Evolutionary conservation across 2,329 filamentous ascomycete species (phyloP), one percentile per base, ranked within the genome.

Genomic region (Trichocomaceae sp.): DNA sequence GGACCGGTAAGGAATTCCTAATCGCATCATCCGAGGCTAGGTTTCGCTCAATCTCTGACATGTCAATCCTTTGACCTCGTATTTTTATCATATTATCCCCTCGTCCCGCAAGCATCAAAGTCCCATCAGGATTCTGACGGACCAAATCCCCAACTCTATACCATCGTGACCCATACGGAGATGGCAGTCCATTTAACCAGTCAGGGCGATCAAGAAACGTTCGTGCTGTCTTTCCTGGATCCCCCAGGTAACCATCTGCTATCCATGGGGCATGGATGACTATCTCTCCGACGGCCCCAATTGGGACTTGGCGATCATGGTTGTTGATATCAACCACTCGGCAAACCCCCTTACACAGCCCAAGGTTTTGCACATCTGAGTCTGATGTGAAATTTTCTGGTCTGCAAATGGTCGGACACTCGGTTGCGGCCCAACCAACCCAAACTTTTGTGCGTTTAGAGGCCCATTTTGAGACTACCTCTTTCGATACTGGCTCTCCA

Each of bases 261-360:
- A 72, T 55, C n/a, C 68, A 59, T 39, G 63, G 54, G 0, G 71
- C 69, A 56, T 78, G 75, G 0, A 78, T 64, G 68, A 70, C 72
- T 4, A 69, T 62, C 50, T 69, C 66, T 5, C 67, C 67, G 44
- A 64, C 58, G 52, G 67, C 70, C 6, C 72, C 73, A 6, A 77
- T 72, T 0, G 75, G 74, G 0, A 70, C 65, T 19, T 77, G 57
- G 1, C 79, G 68, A 44, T 74, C 72, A 20, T 15, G 47, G 0
- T 76, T 59, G 77, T 74, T 10, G 79, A 64, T 3, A 77, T 63
- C 37, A 79, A 50, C 60, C 79, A 77, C 2, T 77, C 77, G 33
- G 47, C 20, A 9, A 67, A 69, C 6, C 77, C 77, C 4, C 77
- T 64, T 0, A 75, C 70, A 3, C 51, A 33, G 13, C 70, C 61